Conservation (phyloP, 805 yeast species). For the Candida pini region DNA sequence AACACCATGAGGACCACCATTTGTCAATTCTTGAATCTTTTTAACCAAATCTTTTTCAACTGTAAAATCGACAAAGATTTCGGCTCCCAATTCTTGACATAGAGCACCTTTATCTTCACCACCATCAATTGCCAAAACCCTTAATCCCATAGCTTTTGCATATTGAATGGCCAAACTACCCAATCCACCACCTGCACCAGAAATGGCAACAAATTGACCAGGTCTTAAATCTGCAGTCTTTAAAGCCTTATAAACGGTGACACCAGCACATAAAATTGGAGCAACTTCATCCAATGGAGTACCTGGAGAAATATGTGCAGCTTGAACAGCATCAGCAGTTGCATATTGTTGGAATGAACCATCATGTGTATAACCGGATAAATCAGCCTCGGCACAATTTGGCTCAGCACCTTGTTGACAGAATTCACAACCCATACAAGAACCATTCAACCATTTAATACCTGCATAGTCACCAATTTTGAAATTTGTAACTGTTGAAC, state of each 20-base stretch:
- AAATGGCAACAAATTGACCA: conserved; percentile 70
- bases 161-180: conserved; percentile 73
- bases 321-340: conserved; percentile 82
- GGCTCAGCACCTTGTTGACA: conserved; percentile 58
- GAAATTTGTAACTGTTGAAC: conserved; percentile 57
- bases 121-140: conserved; percentile 69
- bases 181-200: conserved; percentile 82
- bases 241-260: conserved; percentile 85
- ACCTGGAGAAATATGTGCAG: conserved; percentile 69
- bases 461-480: conserved; percentile 74
- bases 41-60: conserved; percentile 36
- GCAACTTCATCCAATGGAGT: conserved; percentile 71
- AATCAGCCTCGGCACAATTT: conserved; percentile 61
- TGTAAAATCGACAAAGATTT: conserved; percentile 52
- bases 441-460: conserved; percentile 70
- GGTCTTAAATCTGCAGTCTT: conserved; percentile 69
- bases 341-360: conserved; percentile 91
- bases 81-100: conserved; percentile 56
- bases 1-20: conserved; percentile 60
- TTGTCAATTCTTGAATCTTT: conserved; percentile 35
- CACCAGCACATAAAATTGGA: conserved; percentile 86
- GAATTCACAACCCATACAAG: conserved; percentile 66
- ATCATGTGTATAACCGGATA: conserved; percentile 84
- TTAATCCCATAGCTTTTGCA: conserved; percentile 70
- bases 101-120: conserved; percentile 60